Conservation (phyloP, 257 asterid species). For the Craterostigma plantagineum region DNA sequence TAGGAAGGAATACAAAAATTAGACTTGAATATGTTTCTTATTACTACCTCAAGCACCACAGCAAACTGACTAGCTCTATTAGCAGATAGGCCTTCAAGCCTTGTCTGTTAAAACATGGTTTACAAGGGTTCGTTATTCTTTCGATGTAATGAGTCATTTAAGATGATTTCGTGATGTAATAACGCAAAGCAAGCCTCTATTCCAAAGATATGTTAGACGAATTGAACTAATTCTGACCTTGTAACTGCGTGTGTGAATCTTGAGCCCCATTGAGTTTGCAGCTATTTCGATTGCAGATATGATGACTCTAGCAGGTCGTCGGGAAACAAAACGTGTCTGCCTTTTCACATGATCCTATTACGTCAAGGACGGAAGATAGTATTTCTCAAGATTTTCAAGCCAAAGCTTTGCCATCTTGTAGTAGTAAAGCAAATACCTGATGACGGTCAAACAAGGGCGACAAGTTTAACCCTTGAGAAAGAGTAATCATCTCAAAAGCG, state of each 20-base stretch:
- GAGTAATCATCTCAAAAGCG: conserved; percentile 96
- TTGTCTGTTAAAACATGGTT: conserved; percentile 39
- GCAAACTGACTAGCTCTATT: conserved; percentile 59
- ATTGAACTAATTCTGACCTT: conserved; percentile 61
- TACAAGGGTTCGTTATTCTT: conserved; percentile 8
- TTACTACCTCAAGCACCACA: conserved; percentile 78
- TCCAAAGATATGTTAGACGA: too few relatives aligned
- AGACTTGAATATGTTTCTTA: not conserved
- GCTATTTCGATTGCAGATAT: conserved; percentile 60
- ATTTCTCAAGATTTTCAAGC: not conserved
- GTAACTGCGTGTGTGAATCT: conserved; percentile 61
- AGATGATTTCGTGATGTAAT: not conserved
- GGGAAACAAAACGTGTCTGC: conserved; percentile 95
- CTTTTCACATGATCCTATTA: conserved; percentile 61
- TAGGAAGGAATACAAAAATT: not conserved
- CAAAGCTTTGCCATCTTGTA: too few relatives aligned
- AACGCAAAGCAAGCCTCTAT: conserved; percentile 2
- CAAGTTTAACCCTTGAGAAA: conserved; percentile 89
- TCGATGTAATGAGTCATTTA: not conserved
- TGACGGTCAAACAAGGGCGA: conserved; percentile 91
- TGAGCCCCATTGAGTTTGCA: conserved; percentile 68
- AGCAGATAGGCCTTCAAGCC: conserved; percentile 71
- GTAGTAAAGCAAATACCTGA: conserved; percentile 28
- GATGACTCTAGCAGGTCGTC: conserved; percentile 61
- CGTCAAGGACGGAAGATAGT: too few relatives aligned